These are phyloP conservation scores for Cladosporium sp. DNA, from an alignment of 2,329 filamentous ascomycete species.

Conservation along the genomic window DNA sequence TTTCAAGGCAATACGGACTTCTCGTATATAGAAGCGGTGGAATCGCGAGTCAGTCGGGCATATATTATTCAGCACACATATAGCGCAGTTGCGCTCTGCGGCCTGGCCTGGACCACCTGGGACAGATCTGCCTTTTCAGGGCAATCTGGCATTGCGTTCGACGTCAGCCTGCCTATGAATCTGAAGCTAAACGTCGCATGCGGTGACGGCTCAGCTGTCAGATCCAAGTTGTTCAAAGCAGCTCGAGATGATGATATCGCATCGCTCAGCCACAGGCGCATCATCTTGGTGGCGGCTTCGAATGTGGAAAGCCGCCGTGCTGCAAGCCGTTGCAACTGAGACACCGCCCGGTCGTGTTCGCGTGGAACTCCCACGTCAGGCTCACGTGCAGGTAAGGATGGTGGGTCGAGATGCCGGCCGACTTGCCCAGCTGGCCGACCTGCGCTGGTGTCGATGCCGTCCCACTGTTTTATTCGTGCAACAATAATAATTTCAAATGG, in stretches of 20 bases:
- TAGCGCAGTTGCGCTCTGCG: neutral
- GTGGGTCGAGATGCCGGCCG: conserved; percentile 2
- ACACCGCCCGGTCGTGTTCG: conserved; percentile 5
- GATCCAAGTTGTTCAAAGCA: neutral
- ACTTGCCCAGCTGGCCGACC: neutral
- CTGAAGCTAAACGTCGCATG: neutral
- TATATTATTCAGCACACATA: conserved; percentile 5
- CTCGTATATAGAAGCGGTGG: neutral
- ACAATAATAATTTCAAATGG: neutral
- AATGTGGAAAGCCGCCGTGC: neutral
- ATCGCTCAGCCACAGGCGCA: conserved; percentile 9
- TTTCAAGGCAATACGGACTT: neutral
- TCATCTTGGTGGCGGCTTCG: neutral
- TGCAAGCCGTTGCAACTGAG: neutral
- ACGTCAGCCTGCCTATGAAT: neutral
- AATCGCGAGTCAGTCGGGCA: neutral
- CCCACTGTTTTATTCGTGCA: neutral
- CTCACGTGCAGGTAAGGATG: conserved; percentile 11
- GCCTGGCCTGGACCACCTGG: neutral
- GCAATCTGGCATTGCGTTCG: neutral
- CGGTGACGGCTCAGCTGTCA: neutral
- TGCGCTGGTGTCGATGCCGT: conserved; percentile 1
- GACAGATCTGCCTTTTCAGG: neutral
- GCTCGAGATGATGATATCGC: neutral
- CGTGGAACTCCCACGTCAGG: conserved; percentile 3